Evolutionary conservation across 1,139 yeast genomes (phyloP), one percentile per base, ranked within the genome.

Genomic region (Kodamaea suecica): DNA sequence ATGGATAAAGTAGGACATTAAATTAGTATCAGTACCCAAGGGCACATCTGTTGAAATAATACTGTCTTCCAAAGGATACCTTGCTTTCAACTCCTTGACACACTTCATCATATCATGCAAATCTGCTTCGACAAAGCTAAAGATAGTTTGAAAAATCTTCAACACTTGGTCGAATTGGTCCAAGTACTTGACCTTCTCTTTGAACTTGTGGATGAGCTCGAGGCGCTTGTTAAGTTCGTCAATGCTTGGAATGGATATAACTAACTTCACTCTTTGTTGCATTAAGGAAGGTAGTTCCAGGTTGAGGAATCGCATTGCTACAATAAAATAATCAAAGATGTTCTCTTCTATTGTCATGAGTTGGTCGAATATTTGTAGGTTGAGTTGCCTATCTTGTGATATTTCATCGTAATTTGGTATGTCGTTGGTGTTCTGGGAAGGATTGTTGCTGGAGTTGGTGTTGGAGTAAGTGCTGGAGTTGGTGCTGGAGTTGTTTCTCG

Each of bases 141-240:
- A 38, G 5, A 43, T 34, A 6, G 45, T 38, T 24, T 31, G 33
- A 30, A 37, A 43, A n/a, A 43, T 33, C 28, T 28, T 24, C 9
- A 32, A 17, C 5, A 41, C 36, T 11, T 44, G 39, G n/a, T 29
- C 23, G 26, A 35, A 41, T 13, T 33, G 33, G 16, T 28, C 13
- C 21, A 44, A 31, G 5, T 5, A 26, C 16, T 28, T 26, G 13
- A 39, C 29, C 28, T 43, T 38, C 5, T 23, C 27, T 20, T 39
- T 37, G 33, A 41, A 44, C 35, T 41, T 43, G 28, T 34, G 36
- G 20, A 44, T 37, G 12, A 44, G 33, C 10, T 35, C 32, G 17
- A 25, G 35, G 4, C 48, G 29, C 10, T 38, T 31, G 19, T 32
- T 25, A 23, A 43, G 29, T 28, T 41, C 42, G 6, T 25, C 15